Conservation (phyloP, 192 early-diverging fungal genomes). For the Coemansia sp. region DNA sequence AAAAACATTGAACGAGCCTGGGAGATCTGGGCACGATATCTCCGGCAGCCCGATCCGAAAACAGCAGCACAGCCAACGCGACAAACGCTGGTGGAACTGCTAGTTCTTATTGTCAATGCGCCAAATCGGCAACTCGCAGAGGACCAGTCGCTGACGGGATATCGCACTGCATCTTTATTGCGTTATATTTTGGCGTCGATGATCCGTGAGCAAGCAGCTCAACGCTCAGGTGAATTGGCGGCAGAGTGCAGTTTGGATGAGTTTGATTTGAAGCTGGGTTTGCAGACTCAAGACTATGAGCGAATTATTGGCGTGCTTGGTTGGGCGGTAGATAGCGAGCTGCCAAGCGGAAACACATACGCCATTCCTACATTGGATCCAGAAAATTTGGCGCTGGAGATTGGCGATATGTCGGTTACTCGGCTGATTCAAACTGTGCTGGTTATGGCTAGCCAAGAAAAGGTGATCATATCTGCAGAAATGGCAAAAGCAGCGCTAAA, state of each 20-base stretch:
- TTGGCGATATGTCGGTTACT: constrained; percentile 8
- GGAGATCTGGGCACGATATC: constrained; percentile 33
- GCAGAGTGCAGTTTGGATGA: neutral
- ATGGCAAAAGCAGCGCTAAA: constrained; percentile 19
- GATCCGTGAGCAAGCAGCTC: constrained; percentile 2
- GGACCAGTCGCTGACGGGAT: constrained; percentile 11
- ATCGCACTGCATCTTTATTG: constrained; percentile 10
- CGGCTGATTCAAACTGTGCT: constrained; percentile 28
- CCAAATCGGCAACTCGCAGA: neutral
- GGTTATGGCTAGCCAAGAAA: constrained; percentile 25
- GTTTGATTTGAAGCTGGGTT: constrained; percentile 11
- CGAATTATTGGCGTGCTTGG: constrained; percentile 9
- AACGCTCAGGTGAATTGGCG: neutral
- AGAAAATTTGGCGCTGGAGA: constrained; percentile 14
- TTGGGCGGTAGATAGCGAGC: neutral
- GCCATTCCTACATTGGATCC: neutral
- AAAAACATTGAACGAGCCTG: constrained; percentile 46
- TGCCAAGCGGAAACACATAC: constrained; percentile 23
- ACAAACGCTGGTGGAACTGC: constrained; percentile 13
- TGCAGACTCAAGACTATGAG: constrained; percentile 17
- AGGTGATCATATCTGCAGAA: neutral
- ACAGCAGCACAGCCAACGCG: neutral
- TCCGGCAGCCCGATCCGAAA: constrained; percentile 8
- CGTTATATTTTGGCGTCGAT: constrained; percentile 11
- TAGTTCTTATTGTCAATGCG: constrained; percentile 17